phyloP scores from a whole-genome alignment of 2,329 filamentous ascomycete species.

The Penicillium paneum region DNA sequence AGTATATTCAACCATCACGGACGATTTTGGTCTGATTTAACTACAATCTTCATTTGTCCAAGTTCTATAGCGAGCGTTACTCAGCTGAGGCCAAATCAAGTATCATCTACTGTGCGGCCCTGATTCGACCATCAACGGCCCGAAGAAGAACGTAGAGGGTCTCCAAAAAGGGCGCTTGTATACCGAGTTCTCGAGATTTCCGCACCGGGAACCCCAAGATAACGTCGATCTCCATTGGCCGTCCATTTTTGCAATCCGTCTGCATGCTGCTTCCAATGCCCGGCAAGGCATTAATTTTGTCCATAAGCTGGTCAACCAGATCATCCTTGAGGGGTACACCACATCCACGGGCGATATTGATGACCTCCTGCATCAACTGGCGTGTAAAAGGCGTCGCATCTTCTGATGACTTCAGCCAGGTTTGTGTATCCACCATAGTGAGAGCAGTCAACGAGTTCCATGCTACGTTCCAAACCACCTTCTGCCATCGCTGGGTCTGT shows the following conservation, averaged over 20 bases:
- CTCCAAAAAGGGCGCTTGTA: constrained; percentile 42
- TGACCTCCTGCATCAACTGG: constrained; percentile 45
- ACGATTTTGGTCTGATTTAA: not conserved
- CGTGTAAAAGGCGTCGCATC: constrained; percentile 41
- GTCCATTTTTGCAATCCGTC: constrained; percentile 41
- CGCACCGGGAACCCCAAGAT: constrained; percentile 45
- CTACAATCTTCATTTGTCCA: not conserved
- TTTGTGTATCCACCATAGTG: constrained; percentile 43
- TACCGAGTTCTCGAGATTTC: constrained; percentile 40
- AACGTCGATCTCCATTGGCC: constrained; percentile 48
- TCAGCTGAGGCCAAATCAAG: not conserved
- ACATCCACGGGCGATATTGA: constrained; percentile 40
- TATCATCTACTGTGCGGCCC: constrained; percentile 10
- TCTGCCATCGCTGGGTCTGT: constrained; percentile 41
- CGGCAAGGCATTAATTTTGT: constrained; percentile 40
- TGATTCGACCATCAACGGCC: constrained; percentile 26
- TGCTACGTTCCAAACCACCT: constrained; percentile 43
- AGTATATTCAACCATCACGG: not conserved
- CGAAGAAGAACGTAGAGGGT: constrained; percentile 36
- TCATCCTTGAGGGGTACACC: constrained; percentile 38
- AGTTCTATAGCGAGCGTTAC: not conserved
- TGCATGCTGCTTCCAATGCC: constrained; percentile 48
- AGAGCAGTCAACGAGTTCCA: constrained; percentile 46
- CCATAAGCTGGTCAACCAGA: constrained; percentile 40
- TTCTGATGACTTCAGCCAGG: constrained; percentile 42